Conservation (phyloP, 768 basidiomycete genomes). For the Mycena rosella region DNA sequence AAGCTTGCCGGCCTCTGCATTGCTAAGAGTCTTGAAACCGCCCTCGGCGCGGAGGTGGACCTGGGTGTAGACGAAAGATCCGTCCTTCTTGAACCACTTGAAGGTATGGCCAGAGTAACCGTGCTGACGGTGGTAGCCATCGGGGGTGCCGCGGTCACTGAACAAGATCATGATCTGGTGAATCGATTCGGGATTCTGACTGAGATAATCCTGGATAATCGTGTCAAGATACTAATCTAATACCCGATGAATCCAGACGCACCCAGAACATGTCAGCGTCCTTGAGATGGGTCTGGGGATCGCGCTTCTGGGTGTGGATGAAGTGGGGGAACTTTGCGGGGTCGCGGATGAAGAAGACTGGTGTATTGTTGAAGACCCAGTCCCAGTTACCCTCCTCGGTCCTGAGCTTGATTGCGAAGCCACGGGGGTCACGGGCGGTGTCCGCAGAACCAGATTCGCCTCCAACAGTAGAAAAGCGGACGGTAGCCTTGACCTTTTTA, state of each 20-base stretch:
- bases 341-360: conserved; percentile 91
- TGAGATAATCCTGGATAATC: conserved; percentile 81
- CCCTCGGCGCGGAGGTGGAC: conserved; percentile 84
- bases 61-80: conserved; percentile 88
- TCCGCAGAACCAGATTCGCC: conserved; percentile 92
- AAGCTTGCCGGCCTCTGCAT: conserved; percentile 72
- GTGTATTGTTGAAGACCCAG: conserved; percentile 94
- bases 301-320: conserved; percentile 93
- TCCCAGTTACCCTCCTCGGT: conserved; percentile 94
- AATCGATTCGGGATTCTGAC: conserved; percentile 89
- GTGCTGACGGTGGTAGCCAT: conserved; percentile 88
- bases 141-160: conserved; percentile 96
- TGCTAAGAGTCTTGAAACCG: conserved; percentile 88
- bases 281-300: conserved; percentile 93
- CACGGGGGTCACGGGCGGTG: conserved; percentile 93
- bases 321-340: conserved; percentile 93
- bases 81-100: conserved; percentile 89
- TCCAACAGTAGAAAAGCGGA: conserved; percentile 94
- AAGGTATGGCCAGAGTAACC: conserved; percentile 95
- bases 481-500: conserved; percentile 79
- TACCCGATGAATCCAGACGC: conserved; percentile 31
- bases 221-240: conserved; percentile 32
- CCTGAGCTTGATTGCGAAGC: conserved; percentile 91
- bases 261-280: conserved; percentile 91
- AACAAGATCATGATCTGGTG: conserved; percentile 92